Conservation (phyloP, 306 rosid species). For the Boehmeria nivea region DNA sequence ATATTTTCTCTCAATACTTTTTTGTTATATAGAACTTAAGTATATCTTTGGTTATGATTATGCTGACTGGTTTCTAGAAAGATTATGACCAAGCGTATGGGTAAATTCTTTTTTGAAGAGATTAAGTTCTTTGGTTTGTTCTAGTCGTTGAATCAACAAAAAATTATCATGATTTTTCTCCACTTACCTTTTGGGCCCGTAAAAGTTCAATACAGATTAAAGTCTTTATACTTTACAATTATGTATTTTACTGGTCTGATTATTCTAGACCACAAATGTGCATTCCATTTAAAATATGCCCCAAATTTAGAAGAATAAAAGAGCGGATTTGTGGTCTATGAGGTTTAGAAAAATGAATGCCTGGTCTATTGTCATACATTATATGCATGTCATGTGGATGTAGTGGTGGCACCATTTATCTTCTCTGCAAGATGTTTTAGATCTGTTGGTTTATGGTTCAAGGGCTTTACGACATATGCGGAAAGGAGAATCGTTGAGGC, state of each 20-base stretch:
- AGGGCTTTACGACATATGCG: conserved; percentile 93
- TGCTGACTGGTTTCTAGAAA: too few relatives aligned
- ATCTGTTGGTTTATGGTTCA: conserved; percentile 15
- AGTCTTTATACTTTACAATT: too few relatives aligned
- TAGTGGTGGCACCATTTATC: background rate
- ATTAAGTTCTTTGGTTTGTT: background rate
- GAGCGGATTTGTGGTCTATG: background rate
- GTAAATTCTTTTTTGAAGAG: too few relatives aligned
- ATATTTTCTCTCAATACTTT: background rate
- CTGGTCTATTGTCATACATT: background rate
- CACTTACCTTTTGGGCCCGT: too few relatives aligned
- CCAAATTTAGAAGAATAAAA: too few relatives aligned
- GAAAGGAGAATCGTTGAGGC: conserved; percentile 94
- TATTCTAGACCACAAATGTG: too few relatives aligned
- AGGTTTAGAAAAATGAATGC: background rate
- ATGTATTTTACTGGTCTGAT: too few relatives aligned
- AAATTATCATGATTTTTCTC: too few relatives aligned
- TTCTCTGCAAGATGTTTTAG: conserved; percentile 8
- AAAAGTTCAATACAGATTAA: too few relatives aligned
- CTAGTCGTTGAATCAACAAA: background rate
- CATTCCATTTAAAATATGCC: too few relatives aligned
- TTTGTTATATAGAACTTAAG: background rate
- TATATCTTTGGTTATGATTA: too few relatives aligned
- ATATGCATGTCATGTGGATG: background rate
- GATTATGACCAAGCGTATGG: too few relatives aligned